Conservation (phyloP, 768 basidiomycete species). For the Termitomyces sp. region DNA sequence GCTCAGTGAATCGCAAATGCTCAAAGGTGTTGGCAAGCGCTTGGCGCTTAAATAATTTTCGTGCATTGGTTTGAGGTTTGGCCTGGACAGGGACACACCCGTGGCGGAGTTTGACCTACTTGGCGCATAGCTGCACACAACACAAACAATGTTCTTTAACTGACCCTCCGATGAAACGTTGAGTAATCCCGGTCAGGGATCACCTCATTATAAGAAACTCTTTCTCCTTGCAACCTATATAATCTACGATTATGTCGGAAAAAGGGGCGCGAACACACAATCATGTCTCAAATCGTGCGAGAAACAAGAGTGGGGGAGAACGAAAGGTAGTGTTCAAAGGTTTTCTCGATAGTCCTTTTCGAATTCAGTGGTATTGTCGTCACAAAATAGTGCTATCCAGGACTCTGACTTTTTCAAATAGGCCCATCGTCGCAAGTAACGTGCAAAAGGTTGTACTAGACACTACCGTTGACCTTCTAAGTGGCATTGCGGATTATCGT, state of each 20-base stretch:
- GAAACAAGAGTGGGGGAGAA: slow-evolving; percentile 37
- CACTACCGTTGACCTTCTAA: slow-evolving; percentile 40
- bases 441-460: slow-evolving; percentile 58
- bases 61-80: too few species aligned
- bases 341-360: slow-evolving; percentile 69
- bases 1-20: neutral
- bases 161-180: neutral
- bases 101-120: too few species aligned
- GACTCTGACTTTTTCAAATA: slow-evolving; percentile 19
- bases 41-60: neutral
- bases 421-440: slow-evolving; percentile 60
- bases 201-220: neutral
- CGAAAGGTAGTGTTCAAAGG: slow-evolving; percentile 63
- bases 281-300: slow-evolving; percentile 61
- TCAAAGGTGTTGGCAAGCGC: neutral
- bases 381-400: slow-evolving; percentile 4
- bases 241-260: slow-evolving; percentile 34
- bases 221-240: neutral
- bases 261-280: slow-evolving; percentile 46
- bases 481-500: slow-evolving; percentile 43
- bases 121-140: too few species aligned
- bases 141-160: too few species aligned
- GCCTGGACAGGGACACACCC: too few species aligned
- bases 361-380: slow-evolving; percentile 52
- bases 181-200: neutral